A percentile compares a stretch with the other conserved stretches of the same genome.
Evolutionary conservation across 2,329 filamentous ascomycete species (phyloP).

Genomic region (Fusarium agapanthi): DNA sequence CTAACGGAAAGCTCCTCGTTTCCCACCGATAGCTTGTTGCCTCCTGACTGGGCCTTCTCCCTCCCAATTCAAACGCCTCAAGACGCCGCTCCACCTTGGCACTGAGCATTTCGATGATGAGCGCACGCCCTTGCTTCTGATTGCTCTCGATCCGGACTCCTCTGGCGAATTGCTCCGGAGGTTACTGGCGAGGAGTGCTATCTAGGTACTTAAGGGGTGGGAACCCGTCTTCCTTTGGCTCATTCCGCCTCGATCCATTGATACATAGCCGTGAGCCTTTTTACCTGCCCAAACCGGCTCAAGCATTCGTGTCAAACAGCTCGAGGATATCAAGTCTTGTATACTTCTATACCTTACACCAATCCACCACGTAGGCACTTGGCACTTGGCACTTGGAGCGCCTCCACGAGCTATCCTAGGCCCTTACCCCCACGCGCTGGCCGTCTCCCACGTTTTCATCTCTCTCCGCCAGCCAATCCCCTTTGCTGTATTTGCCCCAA

Average conservation of each 20-base stretch:
- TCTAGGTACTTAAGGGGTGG: slow-evolving; percentile 42
- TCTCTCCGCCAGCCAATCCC: slow-evolving; percentile 43
- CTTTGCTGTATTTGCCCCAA: slow-evolving; percentile 38
- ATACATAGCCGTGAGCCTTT: slow-evolving; percentile 23
- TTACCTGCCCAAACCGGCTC: slow-evolving; percentile 15
- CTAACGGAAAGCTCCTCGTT: slow-evolving; percentile 33
- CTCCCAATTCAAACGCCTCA: slow-evolving; percentile 30
- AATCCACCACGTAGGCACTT: slow-evolving; percentile 28
- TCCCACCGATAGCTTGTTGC: slow-evolving; percentile 41
- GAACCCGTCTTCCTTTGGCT: slow-evolving; percentile 30
- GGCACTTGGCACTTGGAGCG: slow-evolving; percentile 36
- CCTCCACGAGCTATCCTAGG: slow-evolving; percentile 39
- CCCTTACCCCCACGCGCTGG: slow-evolving; percentile 40
- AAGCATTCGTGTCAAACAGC: slow-evolving; percentile 24
- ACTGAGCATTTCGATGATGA: slow-evolving; percentile 37
- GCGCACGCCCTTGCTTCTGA: slow-evolving; percentile 33
- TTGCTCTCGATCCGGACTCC: slow-evolving; percentile 24
- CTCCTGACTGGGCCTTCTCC: slow-evolving; percentile 39
- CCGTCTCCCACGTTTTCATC: slow-evolving; percentile 39
- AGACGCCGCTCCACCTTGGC: slow-evolving; percentile 36
- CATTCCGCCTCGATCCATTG: slow-evolving; percentile 15
- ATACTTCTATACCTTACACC: slow-evolving; percentile 19
- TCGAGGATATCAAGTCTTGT: slow-evolving; percentile 18
- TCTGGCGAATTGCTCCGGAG: slow-evolving; percentile 25
- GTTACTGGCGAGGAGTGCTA: slow-evolving; percentile 28